phyloP scores from a whole-genome alignment of 768 basidiomycete genomes.

The Panellus pusillus region DNA sequence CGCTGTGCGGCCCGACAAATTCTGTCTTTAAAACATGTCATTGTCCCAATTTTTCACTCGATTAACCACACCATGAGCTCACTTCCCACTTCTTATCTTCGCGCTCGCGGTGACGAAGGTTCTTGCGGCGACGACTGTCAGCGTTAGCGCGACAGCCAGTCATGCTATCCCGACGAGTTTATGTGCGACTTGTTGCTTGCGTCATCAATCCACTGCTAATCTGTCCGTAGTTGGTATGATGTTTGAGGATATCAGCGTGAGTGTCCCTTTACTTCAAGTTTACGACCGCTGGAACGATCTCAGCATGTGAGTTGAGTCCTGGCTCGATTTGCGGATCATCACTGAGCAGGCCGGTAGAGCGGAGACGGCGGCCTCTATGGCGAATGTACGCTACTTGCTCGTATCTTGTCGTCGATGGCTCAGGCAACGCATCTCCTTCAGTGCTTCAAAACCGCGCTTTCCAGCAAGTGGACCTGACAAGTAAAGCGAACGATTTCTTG shows the following conservation, averaged over 20 bases:
- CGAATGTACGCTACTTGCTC: background rate
- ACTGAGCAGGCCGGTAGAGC: background rate
- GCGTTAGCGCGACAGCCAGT: slow-evolving; percentile 45
- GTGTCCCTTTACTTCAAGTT: background rate
- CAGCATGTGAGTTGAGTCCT: too few species aligned
- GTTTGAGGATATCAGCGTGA: slow-evolving; percentile 25
- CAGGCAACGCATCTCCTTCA: slow-evolving; percentile 20
- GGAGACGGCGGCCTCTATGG: background rate
- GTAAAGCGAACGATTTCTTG: slow-evolving; percentile 28
- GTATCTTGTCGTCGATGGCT: too few species aligned
- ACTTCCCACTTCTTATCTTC: background rate
- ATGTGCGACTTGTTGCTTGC: slow-evolving; percentile 38
- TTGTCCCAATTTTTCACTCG: background rate
- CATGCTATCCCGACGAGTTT: slow-evolving; percentile 53
- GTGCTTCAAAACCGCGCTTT: slow-evolving; percentile 74
- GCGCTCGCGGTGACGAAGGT: slow-evolving; percentile 50
- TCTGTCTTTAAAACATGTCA: too few species aligned
- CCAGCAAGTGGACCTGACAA: slow-evolving; percentile 54
- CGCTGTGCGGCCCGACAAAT: too few species aligned
- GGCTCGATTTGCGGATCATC: background rate
- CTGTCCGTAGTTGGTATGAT: slow-evolving; percentile 31
- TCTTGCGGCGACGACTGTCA: slow-evolving; percentile 53
- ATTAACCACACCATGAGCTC: too few species aligned
- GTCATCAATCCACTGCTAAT: background rate
- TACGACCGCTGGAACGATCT: background rate